Base-by-base conservation (phyloP, 257 asterid genomes). In the Solanum infundibuliforme region DNA sequence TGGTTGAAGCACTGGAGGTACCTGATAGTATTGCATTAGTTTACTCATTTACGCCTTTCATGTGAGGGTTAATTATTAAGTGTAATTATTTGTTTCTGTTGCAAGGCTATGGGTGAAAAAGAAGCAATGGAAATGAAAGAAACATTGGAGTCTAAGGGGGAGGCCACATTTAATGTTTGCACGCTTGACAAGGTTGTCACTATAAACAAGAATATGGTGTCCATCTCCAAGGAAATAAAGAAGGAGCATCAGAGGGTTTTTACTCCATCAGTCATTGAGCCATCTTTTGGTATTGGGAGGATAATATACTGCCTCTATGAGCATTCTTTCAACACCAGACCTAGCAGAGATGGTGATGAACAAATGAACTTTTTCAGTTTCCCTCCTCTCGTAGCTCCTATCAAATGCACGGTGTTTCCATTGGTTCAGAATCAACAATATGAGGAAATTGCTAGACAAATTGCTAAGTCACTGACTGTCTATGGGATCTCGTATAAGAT, bases 201-300 rank as follows among this genome's bases (percentile, higher is more conserved):
- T 12, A 91, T 95, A 79, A 96, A 93, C 89, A 92, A 88, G 69
- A 92, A 89, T 73, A 96, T 96, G 99, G 94, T 96, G 18, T 91
- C 96, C 1, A 95, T 95, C 65, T 92, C 95, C 41, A 94, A 94
- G 88, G 97, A 94, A 87, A 93, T 83, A 85, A 94, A 88, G 84
- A 96, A 94, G 87, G 99, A 96, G 86, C 98, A 95, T 86, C 97
- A 96, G 87, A 92, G 98, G 89, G 94, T 92, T 83, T 96, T 96
- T 89, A 96, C 98, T 5, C 99, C 98, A 6, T 96, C 98, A 3
- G 98, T 95, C 83, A 95, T 96, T 39, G 99, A 95, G 34, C 99
- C 98, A n/a, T 96, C 98, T 16, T 96, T 96, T 89, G 98, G 99
- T 25, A 93, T 95, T 85, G 98, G 98, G 86, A 91, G 99, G 81